These are phyloP conservation scores for Byssoonygena ceratinophila DNA, from an alignment of 2,329 filamentous ascomycete species.

Conservation along the genomic window DNA sequence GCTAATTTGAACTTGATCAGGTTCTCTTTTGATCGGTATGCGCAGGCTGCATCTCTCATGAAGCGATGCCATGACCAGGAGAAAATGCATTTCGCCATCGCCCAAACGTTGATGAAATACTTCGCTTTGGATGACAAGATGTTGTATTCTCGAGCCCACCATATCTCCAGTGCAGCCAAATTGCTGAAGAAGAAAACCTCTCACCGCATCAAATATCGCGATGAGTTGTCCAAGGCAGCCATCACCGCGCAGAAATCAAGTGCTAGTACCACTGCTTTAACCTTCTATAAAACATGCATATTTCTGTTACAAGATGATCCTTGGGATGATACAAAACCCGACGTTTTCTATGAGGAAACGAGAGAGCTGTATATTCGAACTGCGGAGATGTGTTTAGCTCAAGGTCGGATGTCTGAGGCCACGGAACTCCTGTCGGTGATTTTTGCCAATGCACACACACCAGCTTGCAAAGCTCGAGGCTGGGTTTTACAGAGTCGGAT, in stretches of 20 bases:
- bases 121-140: slow-evolving; percentile 49
- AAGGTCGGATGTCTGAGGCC: slow-evolving; percentile 59
- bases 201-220: slow-evolving; percentile 56
- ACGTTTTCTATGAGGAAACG: slow-evolving; percentile 79
- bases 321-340: slow-evolving; percentile 59
- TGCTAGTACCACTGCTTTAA: slow-evolving; percentile 68
- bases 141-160: slow-evolving; percentile 64
- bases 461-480: slow-evolving; percentile 71
- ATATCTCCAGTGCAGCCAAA: slow-evolving; percentile 66
- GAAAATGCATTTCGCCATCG: slow-evolving; percentile 87
- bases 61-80: slow-evolving; percentile 55
- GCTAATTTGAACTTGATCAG: slow-evolving; percentile 29
- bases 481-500: slow-evolving; percentile 76
- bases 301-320: slow-evolving; percentile 66
- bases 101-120: slow-evolving; percentile 67
- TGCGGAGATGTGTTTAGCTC: slow-evolving; percentile 72
- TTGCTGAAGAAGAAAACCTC: slow-evolving; percentile 59
- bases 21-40: slow-evolving; percentile 80
- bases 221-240: slow-evolving; percentile 68
- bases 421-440: slow-evolving; percentile 58
- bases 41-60: slow-evolving; percentile 61
- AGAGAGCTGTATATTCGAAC: slow-evolving; percentile 66
- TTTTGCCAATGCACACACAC: slow-evolving; percentile 57
- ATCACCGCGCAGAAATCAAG: slow-evolving; percentile 70
- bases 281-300: slow-evolving; percentile 69